A percentile compares a stretch with the other conserved stretches of the same genome.
phyloP scores from a whole-genome alignment of 139 green algal species.

The Volvox reticuliferus region DNA sequence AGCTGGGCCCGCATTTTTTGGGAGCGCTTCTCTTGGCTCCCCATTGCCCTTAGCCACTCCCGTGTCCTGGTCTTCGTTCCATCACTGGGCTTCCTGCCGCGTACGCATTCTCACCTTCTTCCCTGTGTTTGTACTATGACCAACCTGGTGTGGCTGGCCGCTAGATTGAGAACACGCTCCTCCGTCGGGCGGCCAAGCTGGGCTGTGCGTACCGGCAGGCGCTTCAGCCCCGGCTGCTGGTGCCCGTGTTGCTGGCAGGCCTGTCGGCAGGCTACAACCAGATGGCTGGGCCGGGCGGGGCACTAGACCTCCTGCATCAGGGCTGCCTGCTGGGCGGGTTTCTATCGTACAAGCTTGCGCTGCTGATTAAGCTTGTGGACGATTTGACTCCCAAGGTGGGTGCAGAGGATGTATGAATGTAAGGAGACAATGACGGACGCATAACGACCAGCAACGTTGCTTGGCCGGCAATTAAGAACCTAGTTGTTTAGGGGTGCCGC shows the following conservation, averaged over 20 bases:
- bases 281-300: background rate
- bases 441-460: background rate
- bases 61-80: too few relatives aligned
- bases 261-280: slow-evolving; percentile 30
- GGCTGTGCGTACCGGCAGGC: slow-evolving; percentile 62
- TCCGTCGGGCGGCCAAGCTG: slow-evolving; percentile 64
- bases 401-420: background rate
- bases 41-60: too few relatives aligned
- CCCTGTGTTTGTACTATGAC: too few relatives aligned
- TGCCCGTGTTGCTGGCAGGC: slow-evolving; percentile 62
- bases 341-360: slow-evolving; percentile 76
- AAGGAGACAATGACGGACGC: background rate
- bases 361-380: slow-evolving; percentile 73
- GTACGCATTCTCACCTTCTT: too few relatives aligned
- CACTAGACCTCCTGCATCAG: slow-evolving; percentile 50
- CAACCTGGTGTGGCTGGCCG: too few relatives aligned
- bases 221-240: slow-evolving; percentile 73
- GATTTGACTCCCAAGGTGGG: slow-evolving; percentile 70
- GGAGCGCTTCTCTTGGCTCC: too few relatives aligned
- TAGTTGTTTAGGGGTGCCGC: background rate
- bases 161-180: slow-evolving; percentile 57
- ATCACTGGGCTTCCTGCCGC: too few relatives aligned
- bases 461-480: too few relatives aligned
- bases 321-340: slow-evolving; percentile 76
- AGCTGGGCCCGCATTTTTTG: too few relatives aligned